A percentile compares a stretch with the other conserved stretches of the same genome.
These are phyloP conservation scores for Chaetomium fimeti DNA, from an alignment of 495 filamentous ascomycete species.

Conservation along the genomic window DNA sequence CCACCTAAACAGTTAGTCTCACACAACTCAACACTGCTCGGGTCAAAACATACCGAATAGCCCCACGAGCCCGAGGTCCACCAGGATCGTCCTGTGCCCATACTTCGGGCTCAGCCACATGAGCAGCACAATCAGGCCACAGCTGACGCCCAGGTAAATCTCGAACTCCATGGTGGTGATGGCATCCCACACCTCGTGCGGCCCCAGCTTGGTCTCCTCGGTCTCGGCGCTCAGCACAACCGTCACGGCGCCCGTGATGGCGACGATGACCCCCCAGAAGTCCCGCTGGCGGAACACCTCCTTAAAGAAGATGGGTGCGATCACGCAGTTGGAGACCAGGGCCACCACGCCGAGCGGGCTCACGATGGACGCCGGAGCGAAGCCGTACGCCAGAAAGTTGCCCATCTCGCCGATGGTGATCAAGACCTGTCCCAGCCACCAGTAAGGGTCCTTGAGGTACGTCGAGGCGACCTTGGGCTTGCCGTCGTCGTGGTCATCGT, in stretches of 20 bases:
- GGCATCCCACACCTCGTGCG: constrained; percentile 82
- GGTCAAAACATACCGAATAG: constrained; percentile 68
- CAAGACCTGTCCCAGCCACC: constrained; percentile 89
- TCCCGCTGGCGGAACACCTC: constrained; percentile 85
- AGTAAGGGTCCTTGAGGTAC: constrained; percentile 88
- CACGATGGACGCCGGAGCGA: constrained; percentile 98
- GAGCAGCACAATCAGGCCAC: constrained; percentile 65
- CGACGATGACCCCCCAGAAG: constrained; percentile 79
- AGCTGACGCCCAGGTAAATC: constrained; percentile 78
- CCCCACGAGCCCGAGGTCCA: constrained; percentile 89
- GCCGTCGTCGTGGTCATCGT: constrained; percentile 29
- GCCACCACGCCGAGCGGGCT: constrained; percentile 93
- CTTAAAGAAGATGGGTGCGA: constrained; percentile 89
- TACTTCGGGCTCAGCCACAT: constrained; percentile 81
- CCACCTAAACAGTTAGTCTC: constrained; percentile 56
- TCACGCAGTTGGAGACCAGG: constrained; percentile 91
- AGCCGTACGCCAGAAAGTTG: constrained; percentile 97
- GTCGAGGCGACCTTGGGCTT: constrained; percentile 39
- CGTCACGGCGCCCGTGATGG: constrained; percentile 82
- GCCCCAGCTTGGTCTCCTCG: constrained; percentile 85
- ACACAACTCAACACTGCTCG: background rate
- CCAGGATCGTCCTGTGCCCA: constrained; percentile 79
- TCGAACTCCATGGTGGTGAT: constrained; percentile 90
- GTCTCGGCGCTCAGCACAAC: constrained; percentile 90
- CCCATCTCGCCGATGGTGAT: constrained; percentile 93